phyloP scores from a whole-genome alignment of 2,329 filamentous ascomycete species.

The Huntiella abstrusa region DNA sequence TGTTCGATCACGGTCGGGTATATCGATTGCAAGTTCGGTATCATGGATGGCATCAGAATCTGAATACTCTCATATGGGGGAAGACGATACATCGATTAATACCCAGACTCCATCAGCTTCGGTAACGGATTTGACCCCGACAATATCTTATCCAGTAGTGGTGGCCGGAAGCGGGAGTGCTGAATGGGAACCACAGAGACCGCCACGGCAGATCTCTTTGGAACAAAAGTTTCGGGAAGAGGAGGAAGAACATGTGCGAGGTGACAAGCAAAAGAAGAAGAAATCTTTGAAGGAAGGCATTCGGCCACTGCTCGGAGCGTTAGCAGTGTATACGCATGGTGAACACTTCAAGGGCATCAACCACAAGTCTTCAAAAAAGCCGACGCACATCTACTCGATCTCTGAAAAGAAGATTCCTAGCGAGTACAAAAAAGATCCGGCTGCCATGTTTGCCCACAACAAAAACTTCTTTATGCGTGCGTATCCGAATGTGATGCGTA shows the following conservation, averaged over 20 bases:
- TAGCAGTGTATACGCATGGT: constrained; percentile 76
- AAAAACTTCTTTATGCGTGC: constrained; percentile 75
- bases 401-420: constrained; percentile 57
- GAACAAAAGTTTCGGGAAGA: background rate
- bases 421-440: constrained; percentile 41
- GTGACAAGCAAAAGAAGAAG: background rate
- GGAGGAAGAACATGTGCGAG: background rate
- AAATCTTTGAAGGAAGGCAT: background rate
- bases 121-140: background rate
- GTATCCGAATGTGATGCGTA: constrained; percentile 61
- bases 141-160: background rate
- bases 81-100: background rate
- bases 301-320: constrained; percentile 34
- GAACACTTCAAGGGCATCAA: constrained; percentile 61
- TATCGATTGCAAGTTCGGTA: background rate
- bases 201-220: background rate
- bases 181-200: background rate
- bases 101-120: background rate
- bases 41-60: constrained; percentile 1
- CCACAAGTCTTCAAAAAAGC: constrained; percentile 40
- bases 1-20: background rate
- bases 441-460: constrained; percentile 73
- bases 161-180: background rate
- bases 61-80: background rate
- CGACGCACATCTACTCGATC: constrained; percentile 68